Base-by-base conservation (phyloP, 305 asterid genomes). In the Fraxinus sp. region DNA sequence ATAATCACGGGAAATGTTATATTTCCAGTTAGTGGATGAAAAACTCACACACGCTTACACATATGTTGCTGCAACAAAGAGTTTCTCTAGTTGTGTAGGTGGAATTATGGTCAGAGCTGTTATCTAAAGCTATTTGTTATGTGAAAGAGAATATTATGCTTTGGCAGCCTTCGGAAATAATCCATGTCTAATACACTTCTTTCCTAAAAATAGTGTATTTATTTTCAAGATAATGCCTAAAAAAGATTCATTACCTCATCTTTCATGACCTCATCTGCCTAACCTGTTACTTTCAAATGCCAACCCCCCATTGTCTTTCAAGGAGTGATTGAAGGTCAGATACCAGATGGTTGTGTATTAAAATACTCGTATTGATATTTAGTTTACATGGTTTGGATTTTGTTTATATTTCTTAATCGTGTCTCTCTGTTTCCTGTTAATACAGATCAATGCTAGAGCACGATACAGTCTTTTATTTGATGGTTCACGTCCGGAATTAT, bases 391-490 rank as follows among this genome's bases (percentile, higher is more conserved):
- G 55, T 79, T 81, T 83, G 52, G 62, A 18, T 80, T 26, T 36
- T 70, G 30, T 70, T 85, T 81, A 72, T 57, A 62, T 79, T 75
- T 85, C 49, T 52, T 16, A 77, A 33, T 43, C 80, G 62, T 83
- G 86, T 81, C 18, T 68, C 20, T 28, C 18, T 75, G 73, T 80
- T 16, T 71, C 73, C 80, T 59, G 11, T 59, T 55, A 78, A 85
- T 79, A 55, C 92, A 96, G 99, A 90, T 96, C 80, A 96, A 93
- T 83, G 98, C 99, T 52, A 93, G 98, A 85, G 99, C 99, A 80
- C 90, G 85, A 77, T 96, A 93, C 85, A 87, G 99, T 86, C 90
- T 96, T 84, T 92, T 96, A 76, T 91, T 88, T 89, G 96, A 91
- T 83, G 99, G 99, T 79, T 84, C 98, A 81, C 92, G 77, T 76